phyloP scores from a whole-genome alignment of 495 filamentous ascomycete species.

The Darksidea phi region DNA sequence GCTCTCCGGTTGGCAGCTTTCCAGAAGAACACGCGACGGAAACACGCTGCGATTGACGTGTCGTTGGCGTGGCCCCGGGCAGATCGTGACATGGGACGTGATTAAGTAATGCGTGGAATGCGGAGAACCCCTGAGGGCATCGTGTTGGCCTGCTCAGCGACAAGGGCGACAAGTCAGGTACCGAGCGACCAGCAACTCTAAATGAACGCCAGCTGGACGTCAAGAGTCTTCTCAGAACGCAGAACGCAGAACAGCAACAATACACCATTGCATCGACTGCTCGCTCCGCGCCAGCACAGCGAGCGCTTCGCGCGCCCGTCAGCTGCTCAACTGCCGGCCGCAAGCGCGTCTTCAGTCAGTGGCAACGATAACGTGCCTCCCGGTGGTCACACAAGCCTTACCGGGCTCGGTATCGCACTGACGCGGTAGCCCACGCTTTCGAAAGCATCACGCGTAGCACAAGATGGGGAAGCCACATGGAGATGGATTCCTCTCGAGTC shows the following conservation, averaged over 20 bases:
- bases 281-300: no score
- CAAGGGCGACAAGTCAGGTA: slow-evolving; percentile 31
- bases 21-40: slow-evolving; percentile 27
- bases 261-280: no score
- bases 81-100: slow-evolving; percentile 30
- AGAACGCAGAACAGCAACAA: slow-evolving; percentile 15
- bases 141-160: slow-evolving; percentile 24
- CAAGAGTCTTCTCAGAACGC: background rate
- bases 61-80: slow-evolving; percentile 16
- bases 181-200: slow-evolving; percentile 35
- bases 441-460: slow-evolving; percentile 5
- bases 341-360: background rate
- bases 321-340: background rate
- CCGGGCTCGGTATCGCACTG: background rate
- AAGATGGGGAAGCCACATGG: slow-evolving; percentile 19
- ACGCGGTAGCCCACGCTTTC: no score
- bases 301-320: no score
- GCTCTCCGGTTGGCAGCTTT: slow-evolving; percentile 16
- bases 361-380: slow-evolving; percentile 1
- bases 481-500: slow-evolving; percentile 34
- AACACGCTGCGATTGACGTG: slow-evolving; percentile 12
- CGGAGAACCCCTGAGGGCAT: slow-evolving; percentile 33
- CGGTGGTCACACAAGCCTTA: slow-evolving; percentile 1
- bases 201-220: slow-evolving; percentile 17
- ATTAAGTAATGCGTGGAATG: slow-evolving; percentile 29